Evolutionary conservation across 352 stramenopile species (phyloP).

Genomic region (Proteromonas lacertae): DNA sequence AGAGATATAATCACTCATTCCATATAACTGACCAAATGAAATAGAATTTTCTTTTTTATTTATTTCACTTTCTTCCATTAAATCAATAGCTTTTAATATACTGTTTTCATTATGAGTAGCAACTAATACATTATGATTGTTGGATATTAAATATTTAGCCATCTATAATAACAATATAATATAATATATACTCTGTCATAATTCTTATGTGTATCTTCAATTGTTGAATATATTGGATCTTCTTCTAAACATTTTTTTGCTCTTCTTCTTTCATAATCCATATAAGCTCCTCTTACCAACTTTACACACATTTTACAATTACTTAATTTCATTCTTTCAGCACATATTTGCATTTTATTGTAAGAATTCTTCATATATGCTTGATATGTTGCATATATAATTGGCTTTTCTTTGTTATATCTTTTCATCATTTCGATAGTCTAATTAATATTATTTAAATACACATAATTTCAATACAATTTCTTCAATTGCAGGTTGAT

Average conservation of each 20-base stretch:
- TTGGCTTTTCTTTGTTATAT: conserved; percentile 17
- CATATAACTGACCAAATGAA: conserved; percentile 81
- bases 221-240: conserved; percentile 58
- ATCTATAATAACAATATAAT: too few relatives aligned
- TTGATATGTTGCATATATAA: conserved; percentile 92
- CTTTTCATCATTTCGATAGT: too few relatives aligned
- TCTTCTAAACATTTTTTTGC: conserved; percentile 18
- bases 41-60: conserved; percentile 25
- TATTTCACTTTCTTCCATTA: conserved; percentile 53
- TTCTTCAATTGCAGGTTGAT: conserved; percentile 85
- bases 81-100: conserved; percentile 49
- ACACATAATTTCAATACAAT: conserved; percentile 24
- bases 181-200: too few relatives aligned
- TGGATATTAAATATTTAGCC: too few relatives aligned
- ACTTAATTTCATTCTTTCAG: conserved; percentile 49
- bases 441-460: too few relatives aligned
- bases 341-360: conserved; percentile 44
- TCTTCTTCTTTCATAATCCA: conserved; percentile 69
- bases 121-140: conserved; percentile 68
- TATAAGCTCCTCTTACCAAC: conserved; percentile 85
- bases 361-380: conserved; percentile 75
- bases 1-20: conserved; percentile 83
- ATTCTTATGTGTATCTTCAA: conserved; percentile 59
- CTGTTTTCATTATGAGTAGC: conserved; percentile 80
- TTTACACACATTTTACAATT: conserved; percentile 77